A percentile compares a stretch with the other conserved stretches of the same genome.
These are phyloP conservation scores for Tulasnella sp. DNA, from an alignment of 768 basidiomycete genomes.

Conservation along the genomic window DNA sequence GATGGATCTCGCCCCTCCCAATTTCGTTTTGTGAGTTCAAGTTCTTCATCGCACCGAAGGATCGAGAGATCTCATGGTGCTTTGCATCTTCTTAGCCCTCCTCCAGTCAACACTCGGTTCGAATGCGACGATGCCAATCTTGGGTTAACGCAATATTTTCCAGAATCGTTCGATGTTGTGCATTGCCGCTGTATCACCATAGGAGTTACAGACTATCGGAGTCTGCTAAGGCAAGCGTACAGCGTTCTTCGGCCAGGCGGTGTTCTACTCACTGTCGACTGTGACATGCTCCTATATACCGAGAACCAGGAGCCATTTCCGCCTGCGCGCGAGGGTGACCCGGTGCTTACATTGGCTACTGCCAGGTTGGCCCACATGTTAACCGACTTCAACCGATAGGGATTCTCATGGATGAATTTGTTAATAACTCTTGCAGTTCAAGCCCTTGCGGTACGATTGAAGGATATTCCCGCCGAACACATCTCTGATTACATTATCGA, in stretches of 20 bases:
- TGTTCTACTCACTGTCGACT: constrained; percentile 16
- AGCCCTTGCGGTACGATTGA: neutral
- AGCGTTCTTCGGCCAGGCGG: constrained; percentile 21
- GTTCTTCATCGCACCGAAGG: neutral
- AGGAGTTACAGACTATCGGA: constrained; percentile 17
- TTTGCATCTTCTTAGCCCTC: neutral
- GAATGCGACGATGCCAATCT: constrained; percentile 28
- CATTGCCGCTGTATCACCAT: constrained; percentile 20
- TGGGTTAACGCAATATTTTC: neutral
- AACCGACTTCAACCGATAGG: neutral
- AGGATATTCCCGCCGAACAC: neutral
- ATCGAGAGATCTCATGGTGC: neutral
- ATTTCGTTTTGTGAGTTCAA: constrained; percentile 4
- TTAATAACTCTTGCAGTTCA: neutral
- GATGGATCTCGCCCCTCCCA: constrained; percentile 20
- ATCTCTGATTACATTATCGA: neutral
- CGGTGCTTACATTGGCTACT: neutral
- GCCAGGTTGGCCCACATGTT: too few species aligned
- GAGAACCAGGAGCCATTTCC: constrained; percentile 25
- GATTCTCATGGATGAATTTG: neutral
- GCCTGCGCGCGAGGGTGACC: neutral
- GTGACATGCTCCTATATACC: neutral
- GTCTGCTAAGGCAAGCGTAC: neutral
- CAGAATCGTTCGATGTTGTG: constrained; percentile 22
- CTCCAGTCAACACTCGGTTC: constrained; percentile 18